Percentiles rank a stretch among this genome's conserved stretches.
Evolutionary conservation across 2,329 filamentous ascomycete species (phyloP).

Genomic region (Aspergillus fijiensis): DNA sequence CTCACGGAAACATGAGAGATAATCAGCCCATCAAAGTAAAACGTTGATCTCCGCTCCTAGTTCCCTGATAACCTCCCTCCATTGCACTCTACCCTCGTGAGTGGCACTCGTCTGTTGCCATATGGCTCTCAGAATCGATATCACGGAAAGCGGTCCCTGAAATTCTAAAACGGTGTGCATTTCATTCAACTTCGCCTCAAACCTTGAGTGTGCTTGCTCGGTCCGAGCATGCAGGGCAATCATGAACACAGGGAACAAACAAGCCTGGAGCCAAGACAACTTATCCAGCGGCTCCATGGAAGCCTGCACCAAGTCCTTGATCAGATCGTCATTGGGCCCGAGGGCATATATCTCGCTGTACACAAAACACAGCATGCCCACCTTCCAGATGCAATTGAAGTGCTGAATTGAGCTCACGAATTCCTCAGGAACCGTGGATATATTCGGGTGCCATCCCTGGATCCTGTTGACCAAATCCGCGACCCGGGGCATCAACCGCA

Average conservation of each 20-base stretch:
- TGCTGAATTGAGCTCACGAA: not conserved
- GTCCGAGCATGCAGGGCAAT: not conserved
- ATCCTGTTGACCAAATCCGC: not conserved
- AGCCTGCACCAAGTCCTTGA: not conserved
- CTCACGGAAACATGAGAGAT: no score
- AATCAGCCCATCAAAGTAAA: not conserved
- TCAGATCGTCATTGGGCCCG: not conserved
- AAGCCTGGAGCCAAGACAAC: not conserved
- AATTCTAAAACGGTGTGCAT: not conserved
- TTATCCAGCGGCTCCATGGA: not conserved
- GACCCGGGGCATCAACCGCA: not conserved
- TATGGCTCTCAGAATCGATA: not conserved
- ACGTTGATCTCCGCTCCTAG: not conserved
- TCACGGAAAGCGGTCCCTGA: not conserved
- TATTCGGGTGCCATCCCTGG: not conserved
- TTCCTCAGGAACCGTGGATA: not conserved
- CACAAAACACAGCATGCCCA: not conserved
- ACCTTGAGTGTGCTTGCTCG: not conserved
- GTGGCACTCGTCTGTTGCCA: not conserved
- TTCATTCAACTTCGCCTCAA: not conserved
- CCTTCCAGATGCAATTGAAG: not conserved
- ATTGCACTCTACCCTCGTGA: not conserved
- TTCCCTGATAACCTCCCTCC: not conserved
- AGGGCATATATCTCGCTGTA: not conserved
- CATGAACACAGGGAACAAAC: constrained; percentile 1